Evolutionary conservation across 2,329 filamentous ascomycete species (phyloP), one percentile per base, ranked within the genome.

Genomic region (Arthrobotrys entomopaga): DNA sequence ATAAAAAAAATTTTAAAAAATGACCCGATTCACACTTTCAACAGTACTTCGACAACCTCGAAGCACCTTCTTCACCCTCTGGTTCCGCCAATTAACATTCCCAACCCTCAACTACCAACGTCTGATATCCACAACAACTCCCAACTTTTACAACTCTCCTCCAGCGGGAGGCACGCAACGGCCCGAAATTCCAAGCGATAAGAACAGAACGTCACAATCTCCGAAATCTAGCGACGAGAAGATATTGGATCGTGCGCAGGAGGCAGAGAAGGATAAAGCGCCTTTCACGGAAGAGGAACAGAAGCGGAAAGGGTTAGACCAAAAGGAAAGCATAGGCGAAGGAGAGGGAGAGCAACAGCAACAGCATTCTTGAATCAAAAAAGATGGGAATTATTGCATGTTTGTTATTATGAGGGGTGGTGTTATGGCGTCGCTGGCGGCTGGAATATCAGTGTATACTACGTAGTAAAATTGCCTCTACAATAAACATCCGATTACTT

Each of bases 161-260:
- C 58, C 59, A 13, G 60, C 61, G 0, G 69, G 69, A 11, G 10
- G 24, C 26, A 42, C 57, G 26, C 16, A 63, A 56, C 60, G 69
- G 29, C 61, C 69, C n/a, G 57, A 24, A 16, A 49, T 66, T 3
- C 61, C 61, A 26, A 54, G 56, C n/a, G 69, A 73, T 38, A 58
- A 66, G 16, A 29, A 43, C 15, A 49, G 61, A 10, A 59, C 48
- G 3, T 11, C 48, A n/a, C 48, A 65, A 4, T 72, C 67, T 15
- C 54, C 60, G 16, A 72, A 72, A 26, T 72, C 67, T 2, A 72
- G 67, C 40, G 69, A 73, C 40, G 69, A 73, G 15, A 73, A 73
- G 50, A 73, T 73, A 19, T 24, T 65, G 26, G 67, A 72, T 42
- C 67, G 67, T 1, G 67, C 60, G 46, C 60, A 61, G 2, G 46